Evolutionary conservation across 495 filamentous ascomycete species (phyloP), one percentile per base, ranked within the genome.

Genomic region (Hypoxylon trugodes): DNA sequence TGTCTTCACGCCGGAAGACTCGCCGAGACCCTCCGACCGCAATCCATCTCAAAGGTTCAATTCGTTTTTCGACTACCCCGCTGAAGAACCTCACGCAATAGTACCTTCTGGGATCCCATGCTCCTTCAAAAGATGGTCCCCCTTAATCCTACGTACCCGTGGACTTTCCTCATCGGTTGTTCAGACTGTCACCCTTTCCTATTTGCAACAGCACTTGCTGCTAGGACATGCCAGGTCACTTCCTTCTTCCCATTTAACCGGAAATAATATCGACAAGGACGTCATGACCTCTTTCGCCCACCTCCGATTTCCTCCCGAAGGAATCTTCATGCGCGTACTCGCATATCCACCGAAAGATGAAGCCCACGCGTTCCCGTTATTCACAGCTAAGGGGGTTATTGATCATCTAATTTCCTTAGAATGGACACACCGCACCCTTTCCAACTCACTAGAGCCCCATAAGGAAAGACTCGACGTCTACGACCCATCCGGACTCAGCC

Each of bases 271-370:
- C 6, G 28, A 65, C 5, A 33, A 61, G 9, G 18, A 42, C 8
- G 59, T 71, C 38, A 16, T 30, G 18, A 65, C 71, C 3, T 12
- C 25, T 4, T 60, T 73, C 37, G 8, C 10, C 2, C 19, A 16
- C 3, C 22, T 72, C 7, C 18, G 41, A 12, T 72, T 74, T 37
- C 68, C 71, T 10, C 49, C 51, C 0, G 19, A 59, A 15, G 73
- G 68, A 8, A 65, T 70, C 8, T 76, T 75, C 25, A 61, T 70
- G 40, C 54, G 73, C n/a, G 59, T 76, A 7, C 67, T 62, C 3
- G 62, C 66, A n/a, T 77, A 68, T 33, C 74, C 74, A 6, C 33
- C 71, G 5, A 74, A 73, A 47, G 75, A 76, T 19, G 71, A n/a
- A 4, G 41, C 9, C 26, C 21, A 6, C 13, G 26, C 58, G 37